Evolutionary conservation across 768 basidiomycete species (phyloP).

Genomic region (Xerocomellus chrysenteron): DNA sequence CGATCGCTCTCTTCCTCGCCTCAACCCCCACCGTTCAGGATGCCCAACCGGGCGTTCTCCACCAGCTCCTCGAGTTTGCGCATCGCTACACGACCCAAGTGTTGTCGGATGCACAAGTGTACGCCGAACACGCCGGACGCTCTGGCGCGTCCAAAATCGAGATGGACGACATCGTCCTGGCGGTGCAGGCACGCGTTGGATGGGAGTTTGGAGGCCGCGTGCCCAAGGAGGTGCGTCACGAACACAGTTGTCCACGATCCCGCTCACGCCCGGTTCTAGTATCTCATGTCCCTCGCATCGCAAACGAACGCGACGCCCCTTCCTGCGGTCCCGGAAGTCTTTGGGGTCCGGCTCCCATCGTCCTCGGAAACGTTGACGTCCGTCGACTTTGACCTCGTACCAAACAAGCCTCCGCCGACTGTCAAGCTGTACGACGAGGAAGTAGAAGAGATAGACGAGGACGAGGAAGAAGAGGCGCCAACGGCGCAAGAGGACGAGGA

Average conservation of each 20-base stretch:
- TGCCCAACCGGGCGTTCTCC: conserved; percentile 81
- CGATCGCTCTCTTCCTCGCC: conserved; percentile 80
- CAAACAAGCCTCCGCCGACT: conserved; percentile 79
- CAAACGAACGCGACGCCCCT: conserved; percentile 81
- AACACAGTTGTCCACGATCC: no score
- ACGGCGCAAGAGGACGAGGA: conserved; percentile 53
- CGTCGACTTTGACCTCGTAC: conserved; percentile 84
- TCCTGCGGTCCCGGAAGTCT: conserved; percentile 84
- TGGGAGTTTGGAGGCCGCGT: conserved; percentile 91
- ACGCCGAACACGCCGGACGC: conserved; percentile 82
- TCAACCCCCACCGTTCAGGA: conserved; percentile 84
- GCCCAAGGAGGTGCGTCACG: conserved; percentile 72
- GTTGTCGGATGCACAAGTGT: conserved; percentile 80
- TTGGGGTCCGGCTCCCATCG: conserved; percentile 80
- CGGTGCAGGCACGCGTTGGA: conserved; percentile 85
- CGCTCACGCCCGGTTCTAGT: conserved; percentile 41
- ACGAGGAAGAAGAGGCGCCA: conserved; percentile 28
- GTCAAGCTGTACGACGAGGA: conserved; percentile 78
- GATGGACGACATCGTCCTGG: conserved; percentile 77
- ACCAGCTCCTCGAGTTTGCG: conserved; percentile 85
- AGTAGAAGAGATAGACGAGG: conserved; percentile 70
- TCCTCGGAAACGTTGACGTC: conserved; percentile 67
- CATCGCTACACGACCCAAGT: conserved; percentile 83
- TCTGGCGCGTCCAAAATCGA: conserved; percentile 65
- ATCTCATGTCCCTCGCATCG: conserved; percentile 74